Base-by-base conservation (phyloP, 2,329 filamentous ascomycete genomes). In the Thelonectria rubi region DNA sequence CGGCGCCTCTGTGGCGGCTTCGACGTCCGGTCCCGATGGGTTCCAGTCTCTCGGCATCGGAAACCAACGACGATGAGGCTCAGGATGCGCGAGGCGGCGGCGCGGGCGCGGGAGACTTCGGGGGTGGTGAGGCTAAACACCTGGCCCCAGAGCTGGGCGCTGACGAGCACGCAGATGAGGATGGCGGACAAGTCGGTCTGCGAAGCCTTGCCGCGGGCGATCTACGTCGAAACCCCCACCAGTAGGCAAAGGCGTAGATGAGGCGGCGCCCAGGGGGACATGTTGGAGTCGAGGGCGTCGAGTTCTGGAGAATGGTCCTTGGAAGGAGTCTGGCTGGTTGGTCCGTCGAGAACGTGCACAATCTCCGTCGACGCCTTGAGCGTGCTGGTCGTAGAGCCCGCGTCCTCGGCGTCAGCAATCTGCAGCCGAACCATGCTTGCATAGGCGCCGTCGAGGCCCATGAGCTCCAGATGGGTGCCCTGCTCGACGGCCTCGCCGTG, bases 221-320 rank as follows among this genome's bases (percentile, higher is more conserved):
- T 91, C 64, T 88, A 86, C 68, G 86, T 89, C n/a, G n/a, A 0
- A 90, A 84, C 3, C 91, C 91, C 90, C 91, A 94, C 89, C 90
- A 94, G 75, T 92, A 93, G 0, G 90, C 88, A 55, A 94, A 84
- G 0, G 90, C 88, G 70, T 93, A 91, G 24, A 92, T 86, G 52
- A 91, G 81, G 69, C 89, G 90, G 18, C 87, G 68, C 65, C 72
- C 76, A 74, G n/a, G 75, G 64, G 11, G 79, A 74, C 64, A 81
- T 78, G 30, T 77, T 71, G 5, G 74, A 72, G 15, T 82, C 80
- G 5, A 80, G 68, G n/a, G 75, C 75, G 7, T 73, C 65, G 70
- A 73, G 63, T 68, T 73, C 57, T 3, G 76, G 60, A 1, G 70
- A 55, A 1, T 74, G 71, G 24, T 79, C 69, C 10, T 76, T 73